Conservation (phyloP, 106 monocot genomes). For the Ottelia alismoides region DNA sequence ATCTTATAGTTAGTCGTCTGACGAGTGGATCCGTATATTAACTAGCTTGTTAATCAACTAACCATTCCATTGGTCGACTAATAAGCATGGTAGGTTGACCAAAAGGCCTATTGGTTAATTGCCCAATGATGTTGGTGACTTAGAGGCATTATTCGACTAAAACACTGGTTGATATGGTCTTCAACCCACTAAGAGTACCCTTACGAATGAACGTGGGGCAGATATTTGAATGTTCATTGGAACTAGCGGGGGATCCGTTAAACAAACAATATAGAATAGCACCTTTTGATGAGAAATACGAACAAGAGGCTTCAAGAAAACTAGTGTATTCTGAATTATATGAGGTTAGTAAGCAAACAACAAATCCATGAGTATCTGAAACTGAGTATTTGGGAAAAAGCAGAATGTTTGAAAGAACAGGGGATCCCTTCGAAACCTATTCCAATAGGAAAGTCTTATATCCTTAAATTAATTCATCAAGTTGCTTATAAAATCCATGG, state of each 20-base stretch:
- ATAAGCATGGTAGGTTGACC: too few relatives aligned
- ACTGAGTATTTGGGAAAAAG: slow-evolving; percentile 6
- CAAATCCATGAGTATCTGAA: slow-evolving; percentile 15
- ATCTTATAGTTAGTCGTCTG: too few relatives aligned
- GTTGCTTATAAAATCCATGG: neutral
- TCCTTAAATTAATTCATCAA: slow-evolving; percentile 1
- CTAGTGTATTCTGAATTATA: slow-evolving; percentile 24
- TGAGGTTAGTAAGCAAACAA: slow-evolving; percentile 18
- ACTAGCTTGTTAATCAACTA: too few relatives aligned
- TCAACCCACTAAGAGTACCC: slow-evolving; percentile 7
- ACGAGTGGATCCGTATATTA: too few relatives aligned
- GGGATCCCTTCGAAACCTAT: slow-evolving; percentile 1
- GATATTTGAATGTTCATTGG: slow-evolving; percentile 2
- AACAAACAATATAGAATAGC: slow-evolving; percentile 18
- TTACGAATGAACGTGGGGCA: slow-evolving; percentile 5
- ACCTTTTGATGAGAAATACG: slow-evolving; percentile 23
- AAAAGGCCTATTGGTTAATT: too few relatives aligned
- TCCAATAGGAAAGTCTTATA: too few relatives aligned
- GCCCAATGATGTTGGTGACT: too few relatives aligned
- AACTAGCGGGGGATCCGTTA: slow-evolving; percentile 1
- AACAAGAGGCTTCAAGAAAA: slow-evolving; percentile 21
- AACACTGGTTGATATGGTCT: slow-evolving; percentile 6
- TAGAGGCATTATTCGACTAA: too few relatives aligned
- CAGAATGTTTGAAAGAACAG: slow-evolving; percentile 12
- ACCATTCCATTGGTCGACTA: too few relatives aligned